Base-by-base conservation (phyloP, 164 flowering plant genomes). In the Stephania cephalantha region DNA sequence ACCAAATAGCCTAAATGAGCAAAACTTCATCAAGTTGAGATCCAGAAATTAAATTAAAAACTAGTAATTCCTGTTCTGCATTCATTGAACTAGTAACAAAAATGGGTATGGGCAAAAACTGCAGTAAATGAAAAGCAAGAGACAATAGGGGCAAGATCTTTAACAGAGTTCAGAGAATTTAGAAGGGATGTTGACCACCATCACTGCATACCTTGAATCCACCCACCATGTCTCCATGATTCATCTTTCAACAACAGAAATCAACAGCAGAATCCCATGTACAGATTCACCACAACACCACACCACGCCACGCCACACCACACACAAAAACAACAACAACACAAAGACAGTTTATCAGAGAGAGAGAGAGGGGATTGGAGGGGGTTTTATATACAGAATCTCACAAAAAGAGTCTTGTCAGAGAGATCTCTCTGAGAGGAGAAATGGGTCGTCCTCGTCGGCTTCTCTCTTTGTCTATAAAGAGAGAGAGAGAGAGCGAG, bases 201-300 rank as follows among this genome's bases (percentile, higher is more conserved):
- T 35, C 42, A 35, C 46, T 44, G 67, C 78, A 68, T 74, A 78
- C 83, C 81, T 78, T 79, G 83, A 80, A 80, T 79, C 82, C 48
- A 74, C 78, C 63, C 73, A 50, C 79, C 79, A 81, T 72, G 71
- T 74, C 46, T 75, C 20, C 68, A 55, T 64, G 53, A 44, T 64
- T 64, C 46, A 69, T 75, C 71, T 67, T 68, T 75, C 66, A 50
- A 25, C 17, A 50, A 53, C 77, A 55, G 17, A 11, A 6, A 48
- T 71, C 35, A 71, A 29, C 71, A 69, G 25, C 73, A 71, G 75
- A 76, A 77, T 73, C 77, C 53, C 79, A 79, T 74, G 4, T 22
- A n/a, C 29, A 67, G 72, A 70, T 73, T 69, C n/a, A 13, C 55
- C 48, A 4, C 30, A 35, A 35, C 42, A 31, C 1, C 35, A 31